Evolutionary conservation across 345 rosid genomes (phyloP).

Genomic region (Gynandropsis gynandra): DNA sequence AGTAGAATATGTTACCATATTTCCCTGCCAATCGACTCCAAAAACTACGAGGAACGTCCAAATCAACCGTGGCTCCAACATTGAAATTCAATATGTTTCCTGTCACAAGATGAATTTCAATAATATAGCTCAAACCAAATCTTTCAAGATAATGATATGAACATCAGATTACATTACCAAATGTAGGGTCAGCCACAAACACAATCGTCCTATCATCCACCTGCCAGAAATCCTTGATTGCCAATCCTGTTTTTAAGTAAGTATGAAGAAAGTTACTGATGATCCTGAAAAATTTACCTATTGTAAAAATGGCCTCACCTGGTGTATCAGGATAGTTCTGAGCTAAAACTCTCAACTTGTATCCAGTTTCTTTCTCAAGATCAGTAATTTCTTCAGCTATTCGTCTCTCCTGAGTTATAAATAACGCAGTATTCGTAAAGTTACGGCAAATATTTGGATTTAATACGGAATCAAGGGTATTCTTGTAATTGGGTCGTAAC

Average conservation of each 20-base stretch:
- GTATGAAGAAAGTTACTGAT: conserved; percentile 7
- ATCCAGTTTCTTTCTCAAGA: conserved; percentile 83
- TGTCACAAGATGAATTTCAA: conserved; percentile 18
- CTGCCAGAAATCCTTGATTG: conserved; percentile 77
- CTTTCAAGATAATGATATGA: no score
- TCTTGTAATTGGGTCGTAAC: no score
- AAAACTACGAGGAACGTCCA: conserved; percentile 76
- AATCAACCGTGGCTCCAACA: conserved; percentile 62
- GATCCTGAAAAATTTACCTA: not conserved
- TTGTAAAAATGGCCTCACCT: conserved; percentile 29
- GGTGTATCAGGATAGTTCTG: conserved; percentile 95
- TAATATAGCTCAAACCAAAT: not conserved
- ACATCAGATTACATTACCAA: no score
- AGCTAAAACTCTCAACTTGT: conserved; percentile 75
- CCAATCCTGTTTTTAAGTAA: conserved; percentile 59
- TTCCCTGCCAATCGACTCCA: no score
- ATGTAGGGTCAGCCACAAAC: conserved; percentile 85
- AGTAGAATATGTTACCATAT: no score
- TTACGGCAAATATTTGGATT: no score
- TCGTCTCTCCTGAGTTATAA: conserved; percentile 61
- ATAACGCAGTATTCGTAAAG: not conserved
- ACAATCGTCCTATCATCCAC: conserved; percentile 85
- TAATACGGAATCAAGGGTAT: no score
- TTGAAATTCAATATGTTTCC: conserved; percentile 82
- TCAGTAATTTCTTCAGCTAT: conserved; percentile 55